Base-by-base conservation (phyloP, 1,284 basidiomycete species). In the Boletus mariae region DNA sequence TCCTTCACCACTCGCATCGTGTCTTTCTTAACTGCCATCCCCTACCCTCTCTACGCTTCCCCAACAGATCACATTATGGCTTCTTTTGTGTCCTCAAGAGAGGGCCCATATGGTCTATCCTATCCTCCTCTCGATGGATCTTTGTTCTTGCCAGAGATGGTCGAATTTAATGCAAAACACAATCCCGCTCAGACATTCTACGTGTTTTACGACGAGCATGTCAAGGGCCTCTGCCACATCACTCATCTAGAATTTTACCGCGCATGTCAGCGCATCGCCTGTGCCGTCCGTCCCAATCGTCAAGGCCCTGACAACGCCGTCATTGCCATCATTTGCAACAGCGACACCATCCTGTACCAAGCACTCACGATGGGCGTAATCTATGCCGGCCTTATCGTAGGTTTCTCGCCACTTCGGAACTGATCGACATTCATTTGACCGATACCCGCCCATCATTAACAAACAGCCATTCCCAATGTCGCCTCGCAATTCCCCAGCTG, bases 401-500 rank as follows among this genome's bases (percentile, higher is more conserved):
- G 71, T 62, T 32, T 5, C n/a, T 35, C n/a, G 2, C 10, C 44
- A 15, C 28, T 3, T 26, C 17, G 11, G 15, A 7, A 10, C 35
- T 12, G n/a, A 40, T 4, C 13, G 28, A 3, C 25, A 23, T 35
- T 34, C 25, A 8, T 26, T 23, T 41, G 20, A 13, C 11, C 12
- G 38, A 23, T 25, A 12, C 10, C 11, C 13, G 13, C 23, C 40
- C 6, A 15, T 41, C 17, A 23, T 40, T 26, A 25, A 26, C 40
- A 25, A 26, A 37, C 8, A 67, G 67, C 62, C 66, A 0, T 67
- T 70, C 47, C 66, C 63, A 0, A 71, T 75, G 47, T 74, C 75
- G 0, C 70, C 66, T 4, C 68, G 73, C 2, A 74, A 73, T 47
- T 69, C 73, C 1, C 47, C 69, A 0, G 61, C 68, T 4, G 71